Evolutionary conservation across 176 grass and related monocot genomes (phyloP).

Genomic region (Aegilops umbellulata): DNA sequence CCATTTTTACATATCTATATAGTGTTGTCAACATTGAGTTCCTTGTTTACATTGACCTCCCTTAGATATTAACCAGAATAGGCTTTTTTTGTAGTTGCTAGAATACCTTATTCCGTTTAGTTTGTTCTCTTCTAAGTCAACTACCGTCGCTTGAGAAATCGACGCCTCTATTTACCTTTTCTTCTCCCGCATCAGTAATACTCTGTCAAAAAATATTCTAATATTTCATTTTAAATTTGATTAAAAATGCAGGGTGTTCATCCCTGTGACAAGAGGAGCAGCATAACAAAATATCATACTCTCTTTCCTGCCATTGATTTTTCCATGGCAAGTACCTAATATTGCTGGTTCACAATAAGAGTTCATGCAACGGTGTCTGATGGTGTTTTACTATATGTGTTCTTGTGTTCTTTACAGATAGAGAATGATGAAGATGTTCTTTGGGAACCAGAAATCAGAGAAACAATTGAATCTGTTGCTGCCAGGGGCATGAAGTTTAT

Average conservation of each 20-base stretch:
- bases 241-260: conserved; percentile 65
- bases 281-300: conserved; percentile 65
- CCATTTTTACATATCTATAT: not conserved
- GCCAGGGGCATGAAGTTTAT: conserved; percentile 81
- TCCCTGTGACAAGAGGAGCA: conserved; percentile 91
- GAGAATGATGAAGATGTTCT: conserved; percentile 86
- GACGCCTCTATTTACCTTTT: not conserved
- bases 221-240: not conserved
- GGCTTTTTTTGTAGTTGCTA: not conserved
- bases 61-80: not conserved
- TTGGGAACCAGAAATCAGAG: conserved; percentile 72
- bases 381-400: not conserved
- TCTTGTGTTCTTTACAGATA: conserved; percentile 44
- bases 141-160: not conserved
- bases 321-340: conserved; percentile 61
- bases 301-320: conserved; percentile 90
- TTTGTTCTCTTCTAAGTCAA: not conserved
- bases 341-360: not conserved
- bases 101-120: not conserved
- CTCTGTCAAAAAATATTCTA: not conserved
- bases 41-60: not conserved
- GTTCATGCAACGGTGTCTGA: not conserved
- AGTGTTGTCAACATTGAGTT: not conserved
- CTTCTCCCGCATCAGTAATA: not conserved
- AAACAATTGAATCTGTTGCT: conserved; percentile 47